A percentile compares a stretch with the other conserved stretches of the same genome.
Evolutionary conservation across 495 filamentous ascomycete genomes (phyloP).

Genomic region (Cryomyces antarcticus): DNA sequence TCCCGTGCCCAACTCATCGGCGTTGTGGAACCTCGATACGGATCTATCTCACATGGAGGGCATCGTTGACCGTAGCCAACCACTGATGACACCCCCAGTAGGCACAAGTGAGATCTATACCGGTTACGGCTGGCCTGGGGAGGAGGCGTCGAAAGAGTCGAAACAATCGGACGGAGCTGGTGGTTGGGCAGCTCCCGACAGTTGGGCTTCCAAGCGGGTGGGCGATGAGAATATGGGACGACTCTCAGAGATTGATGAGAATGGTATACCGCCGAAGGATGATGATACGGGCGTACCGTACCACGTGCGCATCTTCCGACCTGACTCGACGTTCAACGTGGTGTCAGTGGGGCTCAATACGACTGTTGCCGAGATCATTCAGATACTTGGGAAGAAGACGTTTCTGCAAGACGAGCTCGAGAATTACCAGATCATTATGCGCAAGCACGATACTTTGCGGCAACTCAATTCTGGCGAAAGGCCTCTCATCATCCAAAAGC

Average conservation of each 20-base stretch:
- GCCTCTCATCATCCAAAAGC: constrained; percentile 83
- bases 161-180: constrained; percentile 17
- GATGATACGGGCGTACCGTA: constrained; percentile 51
- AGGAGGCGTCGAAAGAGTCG: constrained; percentile 17
- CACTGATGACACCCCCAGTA: constrained; percentile 35
- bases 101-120: constrained; percentile 30
- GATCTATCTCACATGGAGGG: constrained; percentile 69
- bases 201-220: constrained; percentile 65
- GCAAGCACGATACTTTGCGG: constrained; percentile 74
- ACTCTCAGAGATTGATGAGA: constrained; percentile 39
- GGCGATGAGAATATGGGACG: constrained; percentile 40
- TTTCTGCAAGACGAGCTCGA: constrained; percentile 73
- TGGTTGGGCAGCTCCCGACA: constrained; percentile 78
- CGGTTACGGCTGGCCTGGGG: constrained; percentile 25
- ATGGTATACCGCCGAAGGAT: constrained; percentile 31
- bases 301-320: constrained; percentile 88
- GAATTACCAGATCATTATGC: constrained; percentile 88
- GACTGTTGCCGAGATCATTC: constrained; percentile 64
- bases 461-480: constrained; percentile 60
- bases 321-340: constrained; percentile 84
- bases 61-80: constrained; percentile 44
- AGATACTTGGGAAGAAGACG: constrained; percentile 73
- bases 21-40: constrained; percentile 56
- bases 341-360: constrained; percentile 63
- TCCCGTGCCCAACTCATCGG: neutral